Evolutionary conservation across 2,329 filamentous ascomycete species (phyloP).

Genomic region (Amauroascus verrucosus): DNA sequence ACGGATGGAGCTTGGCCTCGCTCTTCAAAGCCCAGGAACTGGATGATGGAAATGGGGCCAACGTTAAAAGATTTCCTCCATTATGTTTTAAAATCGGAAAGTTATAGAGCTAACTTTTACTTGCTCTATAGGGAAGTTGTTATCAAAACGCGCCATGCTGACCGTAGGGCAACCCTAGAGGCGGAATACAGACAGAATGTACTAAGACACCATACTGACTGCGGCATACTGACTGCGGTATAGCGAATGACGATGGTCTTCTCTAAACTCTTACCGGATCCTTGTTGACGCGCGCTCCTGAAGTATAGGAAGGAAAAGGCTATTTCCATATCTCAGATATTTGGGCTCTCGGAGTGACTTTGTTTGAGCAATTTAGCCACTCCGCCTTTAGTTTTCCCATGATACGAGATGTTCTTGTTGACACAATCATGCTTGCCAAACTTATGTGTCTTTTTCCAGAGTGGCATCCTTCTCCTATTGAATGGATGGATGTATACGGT

Average conservation of each 20-base stretch:
- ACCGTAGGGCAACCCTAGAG: conserved; percentile 10
- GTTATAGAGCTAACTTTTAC: conserved; percentile 4
- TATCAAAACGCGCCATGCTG: conserved; percentile 12
- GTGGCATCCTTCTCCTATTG: conserved; percentile 10
- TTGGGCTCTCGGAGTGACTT: conserved; percentile 11
- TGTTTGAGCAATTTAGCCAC: conserved; percentile 12
- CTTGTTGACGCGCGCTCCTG: conserved; percentile 11
- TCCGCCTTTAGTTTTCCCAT: conserved; percentile 11
- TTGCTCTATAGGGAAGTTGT: conserved; percentile 12
- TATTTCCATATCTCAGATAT: conserved; percentile 12
- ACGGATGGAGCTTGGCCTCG: conserved; percentile 11
- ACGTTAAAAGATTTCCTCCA: conserved; percentile 9
- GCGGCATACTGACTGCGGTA: too few relatives aligned
- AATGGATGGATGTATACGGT: conserved; percentile 12
- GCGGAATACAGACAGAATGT: conserved; percentile 5
- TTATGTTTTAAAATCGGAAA: conserved; percentile 6
- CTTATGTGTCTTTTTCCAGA: conserved; percentile 11
- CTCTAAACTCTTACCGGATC: conserved; percentile 11
- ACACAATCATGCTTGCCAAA: conserved; percentile 14
- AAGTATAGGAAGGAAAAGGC: conserved; percentile 13
- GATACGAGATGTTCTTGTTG: conserved; percentile 11
- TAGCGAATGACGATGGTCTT: conserved; percentile 12
- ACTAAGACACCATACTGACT: conserved; percentile 11
- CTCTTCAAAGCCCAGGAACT: conserved; percentile 12
- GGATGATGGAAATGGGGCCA: conserved; percentile 1